Conservation (phyloP, 2,329 filamentous ascomycete genomes). For the Phyllosticta citriasiana region DNA sequence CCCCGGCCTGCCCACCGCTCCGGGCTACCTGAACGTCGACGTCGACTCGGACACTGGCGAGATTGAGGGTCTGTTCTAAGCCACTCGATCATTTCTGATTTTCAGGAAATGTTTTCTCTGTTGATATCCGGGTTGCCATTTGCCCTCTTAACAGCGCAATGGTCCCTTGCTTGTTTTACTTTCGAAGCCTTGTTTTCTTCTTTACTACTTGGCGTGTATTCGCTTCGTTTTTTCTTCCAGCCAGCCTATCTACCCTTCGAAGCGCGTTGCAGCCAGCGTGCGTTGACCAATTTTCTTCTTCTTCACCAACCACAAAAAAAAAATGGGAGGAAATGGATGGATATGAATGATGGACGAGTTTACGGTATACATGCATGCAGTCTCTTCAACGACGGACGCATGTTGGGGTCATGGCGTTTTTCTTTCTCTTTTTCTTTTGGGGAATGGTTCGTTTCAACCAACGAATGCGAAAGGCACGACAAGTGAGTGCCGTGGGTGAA, state of each 20-base stretch:
- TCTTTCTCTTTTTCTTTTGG: background rate
- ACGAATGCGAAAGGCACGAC: background rate
- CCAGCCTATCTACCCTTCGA: too few relatives aligned
- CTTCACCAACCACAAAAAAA: background rate
- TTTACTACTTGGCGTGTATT: background rate
- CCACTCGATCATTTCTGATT: background rate
- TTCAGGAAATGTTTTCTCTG: background rate
- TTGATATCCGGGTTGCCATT: background rate
- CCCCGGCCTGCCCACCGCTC: constrained; percentile 86
- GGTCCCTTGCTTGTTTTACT: background rate
- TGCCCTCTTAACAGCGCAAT: background rate
- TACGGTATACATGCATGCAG: background rate
- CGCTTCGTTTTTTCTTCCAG: background rate
- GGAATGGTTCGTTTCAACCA: background rate
- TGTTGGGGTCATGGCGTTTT: background rate
- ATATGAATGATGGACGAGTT: background rate
- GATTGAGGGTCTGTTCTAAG: constrained; percentile 69
- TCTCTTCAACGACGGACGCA: background rate
- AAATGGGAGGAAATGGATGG: background rate
- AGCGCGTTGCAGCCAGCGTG: background rate
- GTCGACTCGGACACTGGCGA: constrained; percentile 44
- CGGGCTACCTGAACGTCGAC: constrained; percentile 91
- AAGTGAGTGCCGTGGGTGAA: too few relatives aligned
- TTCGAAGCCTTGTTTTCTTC: background rate
- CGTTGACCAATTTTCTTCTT: background rate